Evolutionary conservation across 768 basidiomycete genomes (phyloP).

Genomic region (Thelephora aurantiotincta): DNA sequence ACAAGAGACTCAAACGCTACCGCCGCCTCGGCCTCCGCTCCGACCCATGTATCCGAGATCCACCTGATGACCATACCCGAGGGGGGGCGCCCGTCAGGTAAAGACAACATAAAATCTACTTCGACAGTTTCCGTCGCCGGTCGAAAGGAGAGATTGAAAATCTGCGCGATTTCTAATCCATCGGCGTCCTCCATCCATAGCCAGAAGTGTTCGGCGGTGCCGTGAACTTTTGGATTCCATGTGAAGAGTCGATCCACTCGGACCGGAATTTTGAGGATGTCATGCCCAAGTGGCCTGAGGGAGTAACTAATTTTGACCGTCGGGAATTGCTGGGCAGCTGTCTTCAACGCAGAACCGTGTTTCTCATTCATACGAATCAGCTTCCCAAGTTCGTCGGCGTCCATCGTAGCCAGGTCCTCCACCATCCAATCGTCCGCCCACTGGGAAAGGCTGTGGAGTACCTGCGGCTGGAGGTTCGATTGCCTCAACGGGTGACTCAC

Average conservation of each 20-base stretch:
- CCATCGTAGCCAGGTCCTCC: conserved; percentile 53
- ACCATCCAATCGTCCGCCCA: conserved; percentile 76
- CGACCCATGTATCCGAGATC: conserved; percentile 88
- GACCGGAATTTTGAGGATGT: conserved; percentile 68
- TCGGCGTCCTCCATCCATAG: conserved; percentile 88
- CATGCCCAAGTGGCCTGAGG: conserved; percentile 71
- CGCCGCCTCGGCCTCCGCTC: conserved; percentile 62
- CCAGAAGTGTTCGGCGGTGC: conserved; percentile 77
- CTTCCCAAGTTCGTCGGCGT: conserved; percentile 56
- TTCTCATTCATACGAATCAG: conserved; percentile 76
- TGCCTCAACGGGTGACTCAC: conserved; percentile 86
- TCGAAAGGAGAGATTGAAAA: conserved; percentile 58
- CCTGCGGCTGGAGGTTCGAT: conserved; percentile 60
- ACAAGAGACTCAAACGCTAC: conserved; percentile 53
- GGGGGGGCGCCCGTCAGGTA: conserved; percentile 43
- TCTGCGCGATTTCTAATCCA: conserved; percentile 71
- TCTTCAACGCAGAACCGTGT: conserved; percentile 67
- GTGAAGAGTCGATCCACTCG: conserved; percentile 53
- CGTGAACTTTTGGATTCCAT: conserved; percentile 72
- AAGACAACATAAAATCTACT: conserved; percentile 70
- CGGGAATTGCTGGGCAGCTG: conserved; percentile 80
- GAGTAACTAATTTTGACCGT: conserved; percentile 46
- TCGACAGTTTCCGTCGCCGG: conserved; percentile 43
- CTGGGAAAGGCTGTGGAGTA: conserved; percentile 61
- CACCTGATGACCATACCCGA: conserved; percentile 60